phyloP scores from a whole-genome alignment of 805 yeast genomes.

The Wickerhamomyces sydowiorum region DNA sequence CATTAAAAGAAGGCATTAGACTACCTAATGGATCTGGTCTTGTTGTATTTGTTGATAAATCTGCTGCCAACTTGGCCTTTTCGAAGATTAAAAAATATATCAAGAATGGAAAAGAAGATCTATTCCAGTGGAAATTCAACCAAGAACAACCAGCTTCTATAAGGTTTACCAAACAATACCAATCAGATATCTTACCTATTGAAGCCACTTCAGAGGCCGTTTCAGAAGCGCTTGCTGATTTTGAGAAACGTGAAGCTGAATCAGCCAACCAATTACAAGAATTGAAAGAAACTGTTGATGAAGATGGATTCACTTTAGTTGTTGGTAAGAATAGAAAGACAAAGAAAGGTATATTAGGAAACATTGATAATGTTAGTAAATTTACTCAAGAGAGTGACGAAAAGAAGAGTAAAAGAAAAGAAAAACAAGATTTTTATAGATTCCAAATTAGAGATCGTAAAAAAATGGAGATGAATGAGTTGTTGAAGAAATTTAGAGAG shows the following conservation, averaged over 20 bases:
- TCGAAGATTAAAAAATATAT: conserved; percentile 48
- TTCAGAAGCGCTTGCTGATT: conserved; percentile 58
- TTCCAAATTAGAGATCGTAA: conserved; percentile 93
- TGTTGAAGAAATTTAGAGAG: conserved; percentile 75
- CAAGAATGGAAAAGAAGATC: conserved; percentile 33
- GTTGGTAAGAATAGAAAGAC: conserved; percentile 85
- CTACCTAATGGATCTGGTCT: conserved; percentile 73
- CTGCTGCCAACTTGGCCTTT: conserved; percentile 60
- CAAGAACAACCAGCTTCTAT: conserved; percentile 26
- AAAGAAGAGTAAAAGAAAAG: conserved; percentile 57
- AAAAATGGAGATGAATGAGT: conserved; percentile 86
- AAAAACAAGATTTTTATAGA: conserved; percentile 88
- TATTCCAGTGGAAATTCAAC: conserved; percentile 28
- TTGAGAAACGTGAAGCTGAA: conserved; percentile 64
- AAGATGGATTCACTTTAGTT: conserved; percentile 90
- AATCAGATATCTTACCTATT: conserved; percentile 36
- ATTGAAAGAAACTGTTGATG: conserved; percentile 68
- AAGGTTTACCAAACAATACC: conserved; percentile 37
- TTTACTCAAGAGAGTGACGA: conserved; percentile 27
- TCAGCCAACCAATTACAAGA: conserved; percentile 48
- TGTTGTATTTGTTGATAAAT: conserved; percentile 67
- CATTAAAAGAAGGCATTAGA: conserved; percentile 28
- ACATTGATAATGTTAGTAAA: conserved; percentile 36
- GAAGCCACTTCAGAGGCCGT: conserved; percentile 44
- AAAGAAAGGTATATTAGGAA: conserved; percentile 62